Base-by-base conservation (phyloP, 345 rosid genomes). In the Gossypioides kirkii region DNA sequence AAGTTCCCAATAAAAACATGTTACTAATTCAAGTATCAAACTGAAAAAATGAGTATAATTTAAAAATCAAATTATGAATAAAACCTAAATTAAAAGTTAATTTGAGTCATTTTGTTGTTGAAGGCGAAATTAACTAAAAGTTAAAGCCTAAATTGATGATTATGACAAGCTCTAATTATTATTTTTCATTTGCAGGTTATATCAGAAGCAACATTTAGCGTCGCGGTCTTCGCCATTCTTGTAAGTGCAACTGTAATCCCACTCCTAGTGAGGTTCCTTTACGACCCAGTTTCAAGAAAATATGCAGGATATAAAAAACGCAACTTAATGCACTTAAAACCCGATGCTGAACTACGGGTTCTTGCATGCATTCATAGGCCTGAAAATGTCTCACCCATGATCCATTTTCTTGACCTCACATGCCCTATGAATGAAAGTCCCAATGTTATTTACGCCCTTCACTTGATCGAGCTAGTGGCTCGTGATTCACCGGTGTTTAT, bases 211-310 rank as follows among this genome's bases (percentile, higher is more conserved):
- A 11, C 16, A 8, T 72, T 73, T 78, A 69, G 45, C 4, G 2
- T 74, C 1, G 2, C 66, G 62, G 9, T 16, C 62, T 1, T 41
- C 52, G 5, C 46, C 55, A 25, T 80, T 26, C 10, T 73, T 65
- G 12, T 28, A 11, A 70, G 71, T 8, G 76, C 85, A 1, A 71
- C 73, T 42, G 5, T 83, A 12, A 71, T 86, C 16, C 93, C 91
- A 1, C 49, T 86, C 9, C 58, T 78, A 6, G 81, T 90, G 53
- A 84, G 77, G 64, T 17, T 6, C 20, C 78, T 90, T 67, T 82
- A 85, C 45, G 86, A 87, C 52, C 85, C 87, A 1, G 2, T 73
- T 45, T 69, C 91, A 25, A 86, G 82, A 59, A 87, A 80, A 74
- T 87, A 85, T 45, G 86, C 77, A 25, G 79, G 84, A 28, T 87